A percentile compares a stretch with the other conserved stretches of the same genome.
Evolutionary conservation across 441 rosid genomes (phyloP).

Genomic region (Populus hybrid): DNA sequence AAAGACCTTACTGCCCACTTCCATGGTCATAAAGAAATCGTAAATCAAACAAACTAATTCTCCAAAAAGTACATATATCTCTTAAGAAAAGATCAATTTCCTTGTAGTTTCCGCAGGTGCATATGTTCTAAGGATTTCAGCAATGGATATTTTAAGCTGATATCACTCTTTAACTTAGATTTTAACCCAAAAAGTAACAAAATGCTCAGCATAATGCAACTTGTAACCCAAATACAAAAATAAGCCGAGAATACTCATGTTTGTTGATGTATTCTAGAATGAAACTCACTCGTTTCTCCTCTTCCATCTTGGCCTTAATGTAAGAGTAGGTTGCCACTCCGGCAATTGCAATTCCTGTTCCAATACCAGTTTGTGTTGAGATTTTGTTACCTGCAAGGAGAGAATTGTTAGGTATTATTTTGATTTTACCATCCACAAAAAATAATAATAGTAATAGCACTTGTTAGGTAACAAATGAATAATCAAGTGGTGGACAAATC

Average conservation of each 20-base stretch:
- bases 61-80: neutral
- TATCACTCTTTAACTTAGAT: neutral
- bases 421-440: neutral
- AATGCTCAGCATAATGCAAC: neutral
- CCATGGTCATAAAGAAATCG: neutral
- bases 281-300: slow-evolving; percentile 74
- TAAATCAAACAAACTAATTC: neutral
- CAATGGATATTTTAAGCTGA: neutral
- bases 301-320: slow-evolving; percentile 90
- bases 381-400: slow-evolving; percentile 72
- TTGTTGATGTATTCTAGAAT: neutral
- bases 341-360: slow-evolving; percentile 77
- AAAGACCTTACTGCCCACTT: neutral
- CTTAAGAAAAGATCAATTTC: neutral
- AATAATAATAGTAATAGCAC: neutral
- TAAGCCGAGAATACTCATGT: neutral
- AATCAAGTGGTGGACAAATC: neutral
- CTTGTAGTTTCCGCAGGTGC: neutral
- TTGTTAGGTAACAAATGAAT: neutral
- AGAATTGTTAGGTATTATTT: slow-evolving; percentile 8
- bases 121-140: neutral
- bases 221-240: neutral
- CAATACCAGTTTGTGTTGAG: slow-evolving; percentile 83
- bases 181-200: neutral
- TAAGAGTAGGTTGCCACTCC: slow-evolving; percentile 84